These are phyloP conservation scores for Kwoniella europaea DNA, from an alignment of 768 basidiomycete species.

Conservation along the genomic window DNA sequence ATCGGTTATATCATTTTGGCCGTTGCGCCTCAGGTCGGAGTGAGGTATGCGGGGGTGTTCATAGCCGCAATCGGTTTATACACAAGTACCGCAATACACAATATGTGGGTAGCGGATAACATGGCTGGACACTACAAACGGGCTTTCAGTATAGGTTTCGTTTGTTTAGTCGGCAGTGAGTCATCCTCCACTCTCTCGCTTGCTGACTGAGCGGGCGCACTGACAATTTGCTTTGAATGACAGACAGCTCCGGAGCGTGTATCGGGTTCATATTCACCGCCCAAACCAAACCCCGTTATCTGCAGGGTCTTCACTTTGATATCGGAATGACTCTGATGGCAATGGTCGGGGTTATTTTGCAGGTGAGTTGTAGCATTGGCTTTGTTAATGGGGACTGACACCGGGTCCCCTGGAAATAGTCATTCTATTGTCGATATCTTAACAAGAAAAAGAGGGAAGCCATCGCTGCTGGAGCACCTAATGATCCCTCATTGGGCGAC, in stretches of 20 bases:
- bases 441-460: conserved; percentile 29
- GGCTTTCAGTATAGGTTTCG: conserved; percentile 20
- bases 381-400: not conserved
- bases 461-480: conserved; percentile 35
- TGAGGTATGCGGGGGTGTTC: conserved; percentile 22
- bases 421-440: conserved; percentile 7
- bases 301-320: conserved; percentile 19
- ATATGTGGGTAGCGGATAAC: conserved; percentile 24
- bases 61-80: conserved; percentile 20
- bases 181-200: not conserved
- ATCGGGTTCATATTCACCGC: conserved; percentile 32
- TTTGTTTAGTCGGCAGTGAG: conserved; percentile 25
- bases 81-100: conserved; percentile 14
- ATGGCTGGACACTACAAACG: conserved; percentile 26
- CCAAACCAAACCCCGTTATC: conserved; percentile 24
- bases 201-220: not conserved
- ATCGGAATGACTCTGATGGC: conserved; percentile 22
- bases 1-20: conserved; percentile 26
- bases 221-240: not conserved
- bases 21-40: conserved; percentile 13
- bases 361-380: conserved; percentile 3
- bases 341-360: conserved; percentile 1
- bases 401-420: not conserved
- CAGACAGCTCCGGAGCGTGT: conserved; percentile 24
- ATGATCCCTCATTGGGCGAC: conserved; percentile 42